A percentile compares a stretch with the other conserved stretches of the same genome.
These are phyloP conservation scores for Stephania yunnanensis DNA, from an alignment of 164 flowering plant genomes.

Conservation along the genomic window DNA sequence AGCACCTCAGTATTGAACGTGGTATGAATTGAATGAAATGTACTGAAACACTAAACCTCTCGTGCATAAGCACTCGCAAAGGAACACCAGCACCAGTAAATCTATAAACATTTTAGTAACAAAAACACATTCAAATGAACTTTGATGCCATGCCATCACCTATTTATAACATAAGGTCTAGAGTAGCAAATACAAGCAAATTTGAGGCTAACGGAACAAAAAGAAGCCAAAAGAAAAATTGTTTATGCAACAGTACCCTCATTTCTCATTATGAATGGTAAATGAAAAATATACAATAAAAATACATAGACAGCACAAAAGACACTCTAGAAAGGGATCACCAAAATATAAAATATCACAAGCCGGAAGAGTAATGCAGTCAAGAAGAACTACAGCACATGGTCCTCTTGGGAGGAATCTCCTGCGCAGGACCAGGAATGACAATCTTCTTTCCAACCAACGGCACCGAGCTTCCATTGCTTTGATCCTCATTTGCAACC, in stretches of 20 bases:
- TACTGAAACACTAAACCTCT: too few species aligned
- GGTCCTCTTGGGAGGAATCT: conserved; percentile 19
- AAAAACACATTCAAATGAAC: too few species aligned
- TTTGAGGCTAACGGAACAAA: not conserved
- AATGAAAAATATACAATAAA: conserved; percentile 6
- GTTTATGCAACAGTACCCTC: not conserved
- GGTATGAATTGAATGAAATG: too few species aligned
- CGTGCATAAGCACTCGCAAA: too few species aligned
- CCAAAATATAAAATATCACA: conserved; percentile 1
- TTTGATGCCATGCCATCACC: too few species aligned
- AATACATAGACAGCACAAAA: not conserved
- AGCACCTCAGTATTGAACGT: too few species aligned
- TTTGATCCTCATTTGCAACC: conserved; percentile 20
- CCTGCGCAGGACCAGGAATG: conserved; percentile 26
- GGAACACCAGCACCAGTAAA: too few species aligned
- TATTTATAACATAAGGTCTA: not conserved
- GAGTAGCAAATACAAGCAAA: not conserved
- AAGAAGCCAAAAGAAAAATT: not conserved
- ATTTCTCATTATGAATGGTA: not conserved
- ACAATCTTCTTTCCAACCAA: conserved; percentile 23
- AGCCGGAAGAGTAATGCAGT: not conserved
- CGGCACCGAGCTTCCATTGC: conserved; percentile 17
- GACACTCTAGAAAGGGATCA: not conserved
- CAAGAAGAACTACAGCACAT: conserved; percentile 20
- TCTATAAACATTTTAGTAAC: too few species aligned